phyloP scores from a whole-genome alignment of 2,329 filamentous ascomycete genomes.

The Colletotrichum zoysiae region DNA sequence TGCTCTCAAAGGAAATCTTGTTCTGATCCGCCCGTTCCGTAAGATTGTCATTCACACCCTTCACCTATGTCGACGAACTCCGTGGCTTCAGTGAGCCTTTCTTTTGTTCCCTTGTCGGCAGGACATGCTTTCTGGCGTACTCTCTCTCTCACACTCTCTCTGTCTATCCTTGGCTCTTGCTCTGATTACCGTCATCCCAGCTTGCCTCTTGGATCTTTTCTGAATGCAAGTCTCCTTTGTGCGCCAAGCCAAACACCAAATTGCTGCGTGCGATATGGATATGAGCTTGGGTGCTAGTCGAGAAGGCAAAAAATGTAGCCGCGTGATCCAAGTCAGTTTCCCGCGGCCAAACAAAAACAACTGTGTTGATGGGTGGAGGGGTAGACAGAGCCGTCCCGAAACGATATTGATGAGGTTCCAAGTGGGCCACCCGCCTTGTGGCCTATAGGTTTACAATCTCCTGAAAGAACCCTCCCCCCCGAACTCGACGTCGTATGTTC shows the following conservation, averaged over 20 bases:
- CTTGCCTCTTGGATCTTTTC: background rate
- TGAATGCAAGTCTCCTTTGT: background rate
- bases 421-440: background rate
- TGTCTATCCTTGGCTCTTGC: background rate
- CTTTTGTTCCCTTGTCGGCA: background rate
- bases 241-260: background rate
- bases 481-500: background rate
- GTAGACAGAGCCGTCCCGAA: constrained; percentile 2
- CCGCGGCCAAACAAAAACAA: constrained; percentile 5
- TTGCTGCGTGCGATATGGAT: background rate
- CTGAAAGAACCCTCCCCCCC: background rate
- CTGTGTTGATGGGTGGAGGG: background rate
- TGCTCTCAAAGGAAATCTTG: constrained; percentile 3
- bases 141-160: background rate
- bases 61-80: background rate
- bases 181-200: background rate
- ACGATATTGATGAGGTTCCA: background rate
- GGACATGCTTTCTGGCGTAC: background rate
- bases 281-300: background rate
- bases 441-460: constrained; percentile 10
- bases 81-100: background rate
- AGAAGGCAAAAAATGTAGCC: background rate
- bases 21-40: background rate
- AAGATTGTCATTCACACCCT: background rate
- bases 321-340: constrained; percentile 12